Evolutionary conservation across 2,329 filamentous ascomycete genomes (phyloP), one percentile per base, ranked within the genome.

Genomic region (Dactylellina parvicollis): DNA sequence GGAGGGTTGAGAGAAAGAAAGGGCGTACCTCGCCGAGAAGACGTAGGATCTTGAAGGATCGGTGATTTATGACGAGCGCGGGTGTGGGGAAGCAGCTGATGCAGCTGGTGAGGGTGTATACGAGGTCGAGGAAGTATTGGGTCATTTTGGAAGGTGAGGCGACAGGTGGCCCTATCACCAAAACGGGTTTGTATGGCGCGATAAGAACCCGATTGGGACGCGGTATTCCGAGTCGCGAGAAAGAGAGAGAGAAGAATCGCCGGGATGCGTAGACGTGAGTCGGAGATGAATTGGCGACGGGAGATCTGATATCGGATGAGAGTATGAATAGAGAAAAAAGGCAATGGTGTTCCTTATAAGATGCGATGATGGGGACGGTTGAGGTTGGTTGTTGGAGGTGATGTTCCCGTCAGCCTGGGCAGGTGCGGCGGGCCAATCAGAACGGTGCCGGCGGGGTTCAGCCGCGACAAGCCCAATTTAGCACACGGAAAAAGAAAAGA

Each of bases 41-140:
- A 72, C 95, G 90, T 78, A 96, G 84, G 80, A 99, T 96, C 85
- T 97, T 98, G 86, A 97, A 97, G 82, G 89, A 95, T 75, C 92
- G 89, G 79, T 86, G 90, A 82, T 98, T 98, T 84, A 99, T 95
- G 82, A 95, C 96, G 77, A 99, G 87, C 65, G 94, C 92, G 67
- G 95, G 94, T 76, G 92, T 94, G 12, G 95, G 94, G 80, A 99
- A 98, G 84, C 95, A 99, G 82, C 90, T 94, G 82, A 98, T 89
- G 85, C 94, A 98, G 83, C 93, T 96, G 75, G 92, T 92, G 75
- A 99, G 86, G 72, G 92, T 96, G 81, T 95, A 96, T 77, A 98
- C 84, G 34, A 96, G 85, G 80, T 98, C 95, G 76, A 94, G 87
- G 74, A 98, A 84, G 80, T 96, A 89, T 81, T 92, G 90, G 79